phyloP scores from a whole-genome alignment of 2,329 filamentous ascomycete genomes.

The Xylariaceae sp. region DNA sequence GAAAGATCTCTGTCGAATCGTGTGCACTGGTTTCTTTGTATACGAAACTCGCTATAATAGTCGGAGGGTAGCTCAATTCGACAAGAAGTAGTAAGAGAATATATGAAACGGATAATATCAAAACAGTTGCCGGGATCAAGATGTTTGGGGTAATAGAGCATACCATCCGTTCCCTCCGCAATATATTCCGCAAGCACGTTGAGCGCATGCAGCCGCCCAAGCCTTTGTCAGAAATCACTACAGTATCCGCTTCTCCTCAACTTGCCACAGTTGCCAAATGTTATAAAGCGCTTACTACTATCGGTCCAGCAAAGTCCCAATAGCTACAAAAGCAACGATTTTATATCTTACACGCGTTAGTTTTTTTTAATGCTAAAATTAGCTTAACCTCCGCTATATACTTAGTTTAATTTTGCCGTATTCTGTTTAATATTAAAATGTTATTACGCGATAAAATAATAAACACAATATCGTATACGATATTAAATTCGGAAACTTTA shows the following conservation, averaged over 20 bases:
- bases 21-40: too few relatives aligned
- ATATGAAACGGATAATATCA: too few relatives aligned
- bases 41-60: too few relatives aligned
- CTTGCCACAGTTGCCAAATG: background rate
- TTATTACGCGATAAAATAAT: background rate
- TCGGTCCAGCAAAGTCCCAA: background rate
- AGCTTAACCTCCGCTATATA: too few relatives aligned
- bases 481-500: background rate
- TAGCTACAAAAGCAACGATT: too few relatives aligned
- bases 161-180: background rate
- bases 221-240: background rate
- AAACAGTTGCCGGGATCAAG: background rate
- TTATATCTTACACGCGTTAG: too few relatives aligned
- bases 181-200: too few relatives aligned
- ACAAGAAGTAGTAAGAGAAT: too few relatives aligned
- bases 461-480: background rate
- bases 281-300: background rate
- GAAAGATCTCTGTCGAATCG: too few relatives aligned
- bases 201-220: background rate
- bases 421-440: background rate
- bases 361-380: too few relatives aligned
- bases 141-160: too few relatives aligned
- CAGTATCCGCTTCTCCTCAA: background rate
- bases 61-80: too few relatives aligned
- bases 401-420: background rate